Base-by-base conservation (phyloP, 306 rosid species). In the Clitoria ternatea region DNA sequence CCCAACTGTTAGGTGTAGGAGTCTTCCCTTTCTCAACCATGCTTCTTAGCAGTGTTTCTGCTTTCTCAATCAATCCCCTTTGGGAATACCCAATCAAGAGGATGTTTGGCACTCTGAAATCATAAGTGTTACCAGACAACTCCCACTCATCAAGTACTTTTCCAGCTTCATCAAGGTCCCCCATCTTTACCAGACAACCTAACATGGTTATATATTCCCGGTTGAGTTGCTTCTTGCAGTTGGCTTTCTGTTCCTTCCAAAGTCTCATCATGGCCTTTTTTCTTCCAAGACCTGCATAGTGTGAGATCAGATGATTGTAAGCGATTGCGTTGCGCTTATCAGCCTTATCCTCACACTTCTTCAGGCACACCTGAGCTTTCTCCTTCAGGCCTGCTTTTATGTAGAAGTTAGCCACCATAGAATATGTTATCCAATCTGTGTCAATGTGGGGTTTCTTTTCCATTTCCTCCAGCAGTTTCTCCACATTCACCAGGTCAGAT, bases 1-100 rank as follows among this genome's bases (percentile, higher is more conserved):
- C 48, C 96, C 96, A 90, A 62, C 94, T 85, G 80, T 88, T 85
- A 2, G 94, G 96, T 18, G 69, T 79, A 12, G 94, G 96, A 53
- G 73, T 82, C 81, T 72, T 90, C 65, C 91, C 88, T 77, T 75
- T 76, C 45, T 57, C 37, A 1, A 81, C 69, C 43, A 84, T 68
- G 59, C 66, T 75, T 26, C 0, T 69, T 35, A 89, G 82, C 69
- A 74, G 44, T 36, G 64, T 52, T 75, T 86, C 88, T 8, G 89
- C 89, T 39, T 73, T 82, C 69, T 80, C 89, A 12, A 81, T 63
- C 69, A 74, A 54, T 24, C 91, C 90, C 42, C 40, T 84, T 14
- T 43, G 73, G 2, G 68, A 73, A 74, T 86, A 84, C 33, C 83
- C 85, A 1, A 81, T 71, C 32, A 88, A 77, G 39, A 88, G 81